These are phyloP conservation scores for Candida krabiensis DNA, from an alignment of 805 yeast species.

Conservation along the genomic window DNA sequence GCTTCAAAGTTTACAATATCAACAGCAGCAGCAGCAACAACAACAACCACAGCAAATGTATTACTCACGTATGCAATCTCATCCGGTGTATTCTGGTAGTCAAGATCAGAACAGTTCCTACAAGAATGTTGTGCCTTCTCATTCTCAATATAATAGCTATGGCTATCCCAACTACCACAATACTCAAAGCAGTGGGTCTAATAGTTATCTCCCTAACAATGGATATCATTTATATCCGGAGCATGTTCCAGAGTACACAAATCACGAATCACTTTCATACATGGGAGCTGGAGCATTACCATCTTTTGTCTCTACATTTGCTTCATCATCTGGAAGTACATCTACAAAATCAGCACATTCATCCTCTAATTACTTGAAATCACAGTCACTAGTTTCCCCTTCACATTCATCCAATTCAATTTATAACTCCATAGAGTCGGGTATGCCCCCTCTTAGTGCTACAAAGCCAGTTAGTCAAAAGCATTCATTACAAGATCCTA, in stretches of 20 bases:
- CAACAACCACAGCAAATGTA: slow-evolving; percentile 5
- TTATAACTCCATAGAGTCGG: too few species aligned
- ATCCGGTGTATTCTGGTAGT: neutral
- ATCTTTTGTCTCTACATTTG: neutral
- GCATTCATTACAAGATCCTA: neutral
- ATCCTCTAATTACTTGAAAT: slow-evolving; percentile 1
- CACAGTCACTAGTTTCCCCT: slow-evolving; percentile 3
- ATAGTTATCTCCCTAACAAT: neutral
- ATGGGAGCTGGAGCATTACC: slow-evolving; percentile 2
- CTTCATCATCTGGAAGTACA: slow-evolving; percentile 1
- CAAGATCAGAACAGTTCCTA: slow-evolving; percentile 1
- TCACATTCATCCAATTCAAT: slow-evolving; percentile 1
- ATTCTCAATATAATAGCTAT: neutral
- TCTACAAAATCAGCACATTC: neutral
- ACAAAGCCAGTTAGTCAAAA: neutral
- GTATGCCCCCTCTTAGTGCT: neutral
- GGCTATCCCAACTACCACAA: neutral
- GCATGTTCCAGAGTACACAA: slow-evolving; percentile 1
- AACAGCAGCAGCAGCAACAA: slow-evolving; percentile 2
- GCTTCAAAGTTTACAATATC: slow-evolving; percentile 5
- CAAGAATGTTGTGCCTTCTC: neutral
- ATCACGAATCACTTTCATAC: slow-evolving; percentile 4
- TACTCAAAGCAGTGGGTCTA: neutral
- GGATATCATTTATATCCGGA: slow-evolving; percentile 1
- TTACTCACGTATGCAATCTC: slow-evolving; percentile 1